phyloP scores from a whole-genome alignment of 805 yeast species.

The Komagataella mondaviorum region DNA sequence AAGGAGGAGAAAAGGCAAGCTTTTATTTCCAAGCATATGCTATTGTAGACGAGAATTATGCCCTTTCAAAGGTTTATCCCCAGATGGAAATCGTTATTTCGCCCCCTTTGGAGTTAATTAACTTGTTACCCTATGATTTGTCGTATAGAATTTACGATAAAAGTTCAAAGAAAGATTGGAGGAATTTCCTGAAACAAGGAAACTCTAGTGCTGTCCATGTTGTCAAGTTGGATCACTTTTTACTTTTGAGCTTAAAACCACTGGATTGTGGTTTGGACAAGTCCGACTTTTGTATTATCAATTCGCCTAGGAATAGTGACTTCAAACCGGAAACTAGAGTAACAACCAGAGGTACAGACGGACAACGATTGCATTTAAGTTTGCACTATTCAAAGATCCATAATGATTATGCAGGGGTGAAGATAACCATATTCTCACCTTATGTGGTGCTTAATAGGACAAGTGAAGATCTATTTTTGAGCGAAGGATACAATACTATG shows the following conservation, averaged over 20 bases:
- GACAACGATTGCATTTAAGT: conserved; percentile 50
- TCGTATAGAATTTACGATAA: conserved; percentile 68
- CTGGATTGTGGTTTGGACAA: conserved; percentile 44
- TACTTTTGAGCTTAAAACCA: conserved; percentile 60
- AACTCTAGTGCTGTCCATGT: conserved; percentile 65
- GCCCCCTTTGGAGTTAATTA: conserved; percentile 79
- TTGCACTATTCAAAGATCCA: conserved; percentile 47
- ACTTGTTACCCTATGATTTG: conserved; percentile 73
- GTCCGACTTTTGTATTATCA: conserved; percentile 67
- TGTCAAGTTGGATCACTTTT: conserved; percentile 56
- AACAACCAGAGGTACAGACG: conserved; percentile 41
- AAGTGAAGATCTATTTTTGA: conserved; percentile 48
- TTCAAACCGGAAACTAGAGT: conserved; percentile 43
- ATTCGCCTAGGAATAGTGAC: conserved; percentile 37
- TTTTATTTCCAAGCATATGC: conserved; percentile 70
- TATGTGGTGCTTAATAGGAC: conserved; percentile 76
- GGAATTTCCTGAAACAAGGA: conserved; percentile 48
- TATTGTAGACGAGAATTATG: conserved; percentile 48
- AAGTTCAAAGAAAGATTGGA: conserved; percentile 53
- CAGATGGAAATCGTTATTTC: conserved; percentile 66
- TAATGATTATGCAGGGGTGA: conserved; percentile 43
- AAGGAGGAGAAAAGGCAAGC: conserved; percentile 19
- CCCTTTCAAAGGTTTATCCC: conserved; percentile 66
- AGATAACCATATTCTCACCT: conserved; percentile 68
- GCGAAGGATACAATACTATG: conserved; percentile 40